A percentile compares a stretch with the other conserved stretches of the same genome.
phyloP scores from a whole-genome alignment of 345 rosid genomes.

The Acer saccharum region DNA sequence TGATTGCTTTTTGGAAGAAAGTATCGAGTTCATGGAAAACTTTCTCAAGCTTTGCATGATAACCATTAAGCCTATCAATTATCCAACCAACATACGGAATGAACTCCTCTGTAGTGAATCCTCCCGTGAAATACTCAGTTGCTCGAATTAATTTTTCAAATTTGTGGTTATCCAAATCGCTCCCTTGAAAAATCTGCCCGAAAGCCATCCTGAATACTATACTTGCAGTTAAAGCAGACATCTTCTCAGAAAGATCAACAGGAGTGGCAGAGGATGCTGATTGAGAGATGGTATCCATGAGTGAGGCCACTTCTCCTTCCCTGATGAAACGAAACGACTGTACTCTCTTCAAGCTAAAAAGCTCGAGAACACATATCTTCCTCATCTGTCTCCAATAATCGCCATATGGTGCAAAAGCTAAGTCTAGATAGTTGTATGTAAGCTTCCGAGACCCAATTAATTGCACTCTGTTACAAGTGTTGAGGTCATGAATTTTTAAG shows the following conservation, averaged over 20 bases:
- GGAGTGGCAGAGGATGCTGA: slow-evolving; percentile 24
- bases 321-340: slow-evolving; percentile 38
- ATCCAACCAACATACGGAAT: slow-evolving; percentile 41
- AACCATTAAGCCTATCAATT: slow-evolving; percentile 38
- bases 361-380: slow-evolving; percentile 32
- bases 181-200: slow-evolving; percentile 35
- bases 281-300: slow-evolving; percentile 26
- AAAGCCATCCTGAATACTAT: slow-evolving; percentile 33
- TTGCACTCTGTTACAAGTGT: slow-evolving; percentile 42
- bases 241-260: slow-evolving; percentile 28
- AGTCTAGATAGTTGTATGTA: slow-evolving; percentile 35
- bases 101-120: slow-evolving; percentile 36
- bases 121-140: slow-evolving; percentile 21
- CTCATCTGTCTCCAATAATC: slow-evolving; percentile 31
- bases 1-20: slow-evolving; percentile 38
- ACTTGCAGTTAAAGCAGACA: slow-evolving; percentile 21
- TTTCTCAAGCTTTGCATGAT: slow-evolving; percentile 31
- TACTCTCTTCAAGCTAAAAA: slow-evolving; percentile 38
- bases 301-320: slow-evolving; percentile 33
- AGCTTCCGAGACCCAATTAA: slow-evolving; percentile 24
- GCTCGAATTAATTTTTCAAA: slow-evolving; percentile 32
- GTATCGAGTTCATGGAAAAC: slow-evolving; percentile 37
- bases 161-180: slow-evolving; percentile 28
- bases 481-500: slow-evolving; percentile 35
- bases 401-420: slow-evolving; percentile 41